phyloP scores from a whole-genome alignment of 768 basidiomycete species.

The Tephrocybe sp. region DNA sequence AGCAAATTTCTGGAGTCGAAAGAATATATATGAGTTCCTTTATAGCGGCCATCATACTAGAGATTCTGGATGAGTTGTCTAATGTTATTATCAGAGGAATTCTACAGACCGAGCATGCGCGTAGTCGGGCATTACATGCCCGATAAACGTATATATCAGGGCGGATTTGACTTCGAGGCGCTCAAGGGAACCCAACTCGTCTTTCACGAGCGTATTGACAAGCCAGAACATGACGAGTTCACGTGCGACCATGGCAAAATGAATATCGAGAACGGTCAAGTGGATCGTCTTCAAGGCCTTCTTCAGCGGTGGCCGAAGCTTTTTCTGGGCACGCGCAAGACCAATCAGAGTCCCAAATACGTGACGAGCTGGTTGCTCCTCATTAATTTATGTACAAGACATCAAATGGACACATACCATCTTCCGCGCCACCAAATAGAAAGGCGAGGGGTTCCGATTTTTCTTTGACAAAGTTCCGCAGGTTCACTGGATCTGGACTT shows the following conservation, averaged over 20 bases:
- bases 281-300: slow-evolving; percentile 1
- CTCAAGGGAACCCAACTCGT: slow-evolving; percentile 4
- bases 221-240: slow-evolving; percentile 22
- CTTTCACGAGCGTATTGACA: slow-evolving; percentile 18
- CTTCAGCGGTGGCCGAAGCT: slow-evolving; percentile 16
- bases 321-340: slow-evolving; percentile 16
- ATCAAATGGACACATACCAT: slow-evolving; percentile 16
- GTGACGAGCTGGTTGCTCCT: slow-evolving; percentile 19
- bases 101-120: slow-evolving; percentile 17
- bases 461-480: slow-evolving; percentile 14
- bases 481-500: slow-evolving; percentile 19
- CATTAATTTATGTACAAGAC: neutral
- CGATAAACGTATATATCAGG: slow-evolving; percentile 25
- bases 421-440: slow-evolving; percentile 27
- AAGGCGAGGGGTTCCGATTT: slow-evolving; percentile 18
- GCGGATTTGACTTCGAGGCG: slow-evolving; percentile 22
- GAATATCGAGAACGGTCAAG: slow-evolving; percentile 25
- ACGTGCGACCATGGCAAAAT: slow-evolving; percentile 23
- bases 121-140: slow-evolving; percentile 21
- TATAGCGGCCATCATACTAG: slow-evolving; percentile 15
- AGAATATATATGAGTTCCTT: slow-evolving; percentile 12
- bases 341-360: slow-evolving; percentile 26
- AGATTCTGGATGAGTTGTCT: too few species aligned
- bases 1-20: slow-evolving; percentile 8
- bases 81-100: neutral